Evolutionary conservation across 2,329 filamentous ascomycete genomes (phyloP), one percentile per base, ranked within the genome.

Genomic region (Curvularia verruculosa): DNA sequence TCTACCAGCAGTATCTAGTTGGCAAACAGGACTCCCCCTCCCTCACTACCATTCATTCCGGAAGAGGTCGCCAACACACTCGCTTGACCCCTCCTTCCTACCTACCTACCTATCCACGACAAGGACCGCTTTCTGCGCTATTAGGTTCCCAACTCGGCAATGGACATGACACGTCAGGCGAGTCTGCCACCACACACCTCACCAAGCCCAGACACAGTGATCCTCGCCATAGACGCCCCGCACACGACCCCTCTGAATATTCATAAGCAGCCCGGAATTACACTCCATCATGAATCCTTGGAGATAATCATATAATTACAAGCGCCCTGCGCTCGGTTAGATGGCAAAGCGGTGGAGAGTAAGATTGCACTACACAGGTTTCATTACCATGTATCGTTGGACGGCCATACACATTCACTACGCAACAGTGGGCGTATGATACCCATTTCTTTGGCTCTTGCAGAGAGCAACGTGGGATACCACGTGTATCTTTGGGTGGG

Each of bases 1-100:
- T 29, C 36, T 21, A 44, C 54, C 41, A 49, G 29, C 29, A 56
- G 49, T 52, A 49, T 56, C 37, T 56, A 51, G 39, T 24, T 19
- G 23, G 18, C 13, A 21, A 21, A 49, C n/a, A n/a, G 7, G 34
- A 48, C 18, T 31, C 39, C 40, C 19, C 39, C 49, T 19, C 39
- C 49, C n/a, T 31, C 39, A 13, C 39, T 36, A 36, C 15, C 9
- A 44, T 34, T 19, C 39, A 5, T 19, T 15, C 36, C 21, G 18
- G 24, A 18, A 21, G 12, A 47, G 10, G 29, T 31, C 44, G 29
- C 28, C 44, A 23, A 13, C 41, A 26, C 44, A 34, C 29, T 47
- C 44, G 18, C 26, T 34, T 18, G 44, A 23, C 10, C 23, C 18
- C 44, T 47, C 29, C 31, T 15, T 19, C n/a, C 46, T 37, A 37